Base-by-base conservation (phyloP, 768 basidiomycete species). In the Tremella yokohamensis region DNA sequence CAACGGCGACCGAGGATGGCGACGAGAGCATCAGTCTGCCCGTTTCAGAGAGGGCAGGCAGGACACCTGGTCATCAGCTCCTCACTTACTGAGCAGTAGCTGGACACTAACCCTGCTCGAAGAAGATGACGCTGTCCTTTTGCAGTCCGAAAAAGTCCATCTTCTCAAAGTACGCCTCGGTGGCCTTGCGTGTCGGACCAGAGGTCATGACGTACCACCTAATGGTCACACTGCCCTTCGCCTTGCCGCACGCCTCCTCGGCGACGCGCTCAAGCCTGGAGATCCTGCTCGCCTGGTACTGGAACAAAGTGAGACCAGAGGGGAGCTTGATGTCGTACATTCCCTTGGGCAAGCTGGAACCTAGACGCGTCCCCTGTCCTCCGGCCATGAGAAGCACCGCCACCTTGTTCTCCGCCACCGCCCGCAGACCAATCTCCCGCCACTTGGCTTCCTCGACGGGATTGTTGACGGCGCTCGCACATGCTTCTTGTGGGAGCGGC, bases 171-270 rank as follows among this genome's bases (percentile, higher is more conserved):
- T 87, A 98, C 24, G 79, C 79, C 76, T 90, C 88, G 20, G 96
- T 98, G 37, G 87, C 88, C 40, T 78, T 80, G 64, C 91, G 84
- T 37, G 96, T 99, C 39, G 94, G 96, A 20, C 93, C 93, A 72
- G 89, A 92, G 56, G 94, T 98, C 96, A 99, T 99, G 70, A 99
- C 85, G 79, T 97, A 98, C 96, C 96, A 98, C 38, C 90, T 89
- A 56, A 98, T 84, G 52, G 84, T 76, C 53, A 90, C 88, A 16
- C 78, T 73, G 15, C 82, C 77, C 68, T 84, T 84, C 39, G 77
- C 73, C 50, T 69, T 70, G 1, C 70, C 79, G 8, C 49, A 51
- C 22, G 64, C 68, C 38, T 81, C 73, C 73, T 84, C 85, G 0
- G 90, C 91, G 52, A 94, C 75, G 29, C 79, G 79, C 77, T 94